Evolutionary conservation across 2,329 filamentous ascomycete genomes (phyloP).

Genomic region (Botryotinia convoluta): DNA sequence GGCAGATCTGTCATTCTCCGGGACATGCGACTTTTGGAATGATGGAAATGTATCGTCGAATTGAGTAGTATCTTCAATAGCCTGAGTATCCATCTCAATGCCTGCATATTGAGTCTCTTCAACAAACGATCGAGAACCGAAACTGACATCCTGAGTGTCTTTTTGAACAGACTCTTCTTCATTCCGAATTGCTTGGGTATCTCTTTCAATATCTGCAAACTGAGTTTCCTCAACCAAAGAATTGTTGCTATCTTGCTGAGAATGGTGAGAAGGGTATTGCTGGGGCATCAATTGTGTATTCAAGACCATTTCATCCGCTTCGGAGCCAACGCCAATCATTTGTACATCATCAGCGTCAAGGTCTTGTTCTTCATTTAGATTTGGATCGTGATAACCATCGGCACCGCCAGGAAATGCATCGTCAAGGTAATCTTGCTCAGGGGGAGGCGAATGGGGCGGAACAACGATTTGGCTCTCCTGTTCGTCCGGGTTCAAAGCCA

Average conservation of each 20-base stretch:
- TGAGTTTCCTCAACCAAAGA: neutral
- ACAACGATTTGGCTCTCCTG: constrained; percentile 25
- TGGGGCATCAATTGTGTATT: neutral
- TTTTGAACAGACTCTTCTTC: neutral
- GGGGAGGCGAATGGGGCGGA: neutral
- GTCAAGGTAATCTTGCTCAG: neutral
- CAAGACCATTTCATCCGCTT: neutral
- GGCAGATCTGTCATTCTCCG: neutral
- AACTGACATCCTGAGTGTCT: neutral
- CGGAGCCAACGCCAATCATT: neutral
- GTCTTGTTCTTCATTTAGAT: neutral
- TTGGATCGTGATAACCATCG: neutral
- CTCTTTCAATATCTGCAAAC: neutral
- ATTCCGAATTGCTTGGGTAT: constrained; percentile 12
- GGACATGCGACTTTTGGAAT: neutral
- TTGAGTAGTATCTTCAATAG: constrained; percentile 6
- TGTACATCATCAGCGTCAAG: neutral
- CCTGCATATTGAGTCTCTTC: constrained; percentile 29
- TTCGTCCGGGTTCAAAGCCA: constrained; percentile 14
- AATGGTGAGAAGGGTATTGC: neutral
- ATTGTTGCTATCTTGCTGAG: neutral
- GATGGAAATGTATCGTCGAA: neutral
- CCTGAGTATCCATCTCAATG: constrained; percentile 27
- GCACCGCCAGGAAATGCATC: neutral
- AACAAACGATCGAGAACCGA: constrained; percentile 22